Evolutionary conservation across 805 yeast species (phyloP).

Genomic region (Suhomyces faveliae): DNA sequence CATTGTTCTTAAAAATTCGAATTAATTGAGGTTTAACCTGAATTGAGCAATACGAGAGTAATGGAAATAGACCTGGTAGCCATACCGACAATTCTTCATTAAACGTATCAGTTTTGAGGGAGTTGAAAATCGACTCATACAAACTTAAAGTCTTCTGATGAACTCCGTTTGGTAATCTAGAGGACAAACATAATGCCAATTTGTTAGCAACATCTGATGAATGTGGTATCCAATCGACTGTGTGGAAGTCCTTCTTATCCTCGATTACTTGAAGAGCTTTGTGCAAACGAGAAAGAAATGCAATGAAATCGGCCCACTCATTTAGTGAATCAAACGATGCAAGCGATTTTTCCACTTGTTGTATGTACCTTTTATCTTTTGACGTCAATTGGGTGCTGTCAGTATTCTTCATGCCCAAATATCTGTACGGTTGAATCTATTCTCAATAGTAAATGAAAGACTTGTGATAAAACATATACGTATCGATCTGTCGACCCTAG

Average conservation of each 20-base stretch:
- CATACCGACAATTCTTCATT: constrained; percentile 64
- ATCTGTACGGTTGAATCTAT: background rate
- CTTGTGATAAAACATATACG: background rate
- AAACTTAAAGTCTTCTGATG: constrained; percentile 84
- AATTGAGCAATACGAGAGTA: constrained; percentile 85
- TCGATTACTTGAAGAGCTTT: constrained; percentile 54
- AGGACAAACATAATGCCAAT: constrained; percentile 75
- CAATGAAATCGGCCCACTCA: constrained; percentile 98
- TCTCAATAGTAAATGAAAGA: background rate
- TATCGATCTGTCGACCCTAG: background rate
- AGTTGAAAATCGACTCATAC: constrained; percentile 66
- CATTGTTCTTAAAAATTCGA: constrained; percentile 53
- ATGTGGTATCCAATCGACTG: constrained; percentile 56
- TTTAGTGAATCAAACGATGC: constrained; percentile 74
- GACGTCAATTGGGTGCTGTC: constrained; percentile 10
- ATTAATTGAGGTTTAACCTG: constrained; percentile 80
- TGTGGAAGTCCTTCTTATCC: constrained; percentile 24
- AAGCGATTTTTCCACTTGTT: constrained; percentile 71
- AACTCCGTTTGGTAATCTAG: constrained; percentile 90
- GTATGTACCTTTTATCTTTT: constrained; percentile 65
- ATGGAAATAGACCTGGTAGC: constrained; percentile 91
- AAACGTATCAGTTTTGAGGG: constrained; percentile 55
- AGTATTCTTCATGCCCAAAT: constrained; percentile 8
- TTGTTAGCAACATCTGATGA: constrained; percentile 65
- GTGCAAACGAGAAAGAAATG: constrained; percentile 76